These are phyloP conservation scores for Chrysosporium keratinophilum DNA, from an alignment of 2,329 filamentous ascomycete species.

Conservation along the genomic window DNA sequence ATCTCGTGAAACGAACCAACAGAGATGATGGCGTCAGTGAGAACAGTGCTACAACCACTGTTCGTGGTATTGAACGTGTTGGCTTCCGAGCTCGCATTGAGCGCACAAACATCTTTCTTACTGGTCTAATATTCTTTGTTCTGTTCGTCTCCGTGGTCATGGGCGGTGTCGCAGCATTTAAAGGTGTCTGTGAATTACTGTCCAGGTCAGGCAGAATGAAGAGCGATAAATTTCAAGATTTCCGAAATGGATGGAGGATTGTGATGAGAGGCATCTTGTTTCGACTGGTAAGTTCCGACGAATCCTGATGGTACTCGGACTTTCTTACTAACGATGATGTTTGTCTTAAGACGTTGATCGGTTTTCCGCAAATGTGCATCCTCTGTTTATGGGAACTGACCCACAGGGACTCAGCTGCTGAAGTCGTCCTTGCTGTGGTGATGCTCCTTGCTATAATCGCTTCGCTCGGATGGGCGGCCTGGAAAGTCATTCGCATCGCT, in stretches of 20 bases:
- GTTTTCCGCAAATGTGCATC: conserved; percentile 82
- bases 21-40: conserved; percentile 43
- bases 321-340: conserved; percentile 7
- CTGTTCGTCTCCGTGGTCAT: conserved; percentile 69
- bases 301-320: conserved; percentile 1
- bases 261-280: conserved; percentile 90
- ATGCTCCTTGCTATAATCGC: conserved; percentile 72
- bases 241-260: conserved; percentile 87
- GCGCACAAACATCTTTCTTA: conserved; percentile 85
- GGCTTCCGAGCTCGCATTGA: conserved; percentile 80
- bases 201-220: conserved; percentile 69
- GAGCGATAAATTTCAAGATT: conserved; percentile 77
- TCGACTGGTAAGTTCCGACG: conserved; percentile 48
- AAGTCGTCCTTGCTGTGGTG: conserved; percentile 77
- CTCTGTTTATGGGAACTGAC: conserved; percentile 93
- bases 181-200: conserved; percentile 65
- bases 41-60: conserved; percentile 39
- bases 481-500: conserved; percentile 81
- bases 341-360: conserved; percentile 57
- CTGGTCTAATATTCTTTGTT: conserved; percentile 78
- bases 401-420: conserved; percentile 68
- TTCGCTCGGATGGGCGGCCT: conserved; percentile 74
- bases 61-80: conserved; percentile 79
- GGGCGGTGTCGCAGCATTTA: conserved; percentile 65
- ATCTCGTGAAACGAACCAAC: conserved; percentile 47